Percentiles rank a stretch among this genome's conserved stretches.
phyloP scores from a whole-genome alignment of 345 rosid species.

The Corymbia maculata region DNA sequence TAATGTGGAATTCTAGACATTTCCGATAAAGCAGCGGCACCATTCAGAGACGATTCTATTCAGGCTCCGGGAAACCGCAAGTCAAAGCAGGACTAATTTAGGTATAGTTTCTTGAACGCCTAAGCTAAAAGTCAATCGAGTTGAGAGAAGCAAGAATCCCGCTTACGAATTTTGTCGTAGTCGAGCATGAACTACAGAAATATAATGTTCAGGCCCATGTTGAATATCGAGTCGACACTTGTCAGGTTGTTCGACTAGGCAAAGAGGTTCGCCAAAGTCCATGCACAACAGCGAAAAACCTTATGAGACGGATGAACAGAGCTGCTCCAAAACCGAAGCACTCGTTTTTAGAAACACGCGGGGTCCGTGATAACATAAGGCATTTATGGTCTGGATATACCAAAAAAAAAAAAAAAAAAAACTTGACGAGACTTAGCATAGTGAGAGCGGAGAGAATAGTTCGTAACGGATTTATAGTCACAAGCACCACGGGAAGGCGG shows the following conservation, averaged over 20 bases:
- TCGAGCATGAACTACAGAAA: neutral
- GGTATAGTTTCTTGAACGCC: neutral
- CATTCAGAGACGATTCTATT: neutral
- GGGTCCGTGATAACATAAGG: neutral
- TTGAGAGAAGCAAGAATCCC: neutral
- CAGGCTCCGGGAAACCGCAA: neutral
- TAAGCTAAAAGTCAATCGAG: neutral
- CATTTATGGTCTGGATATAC: neutral
- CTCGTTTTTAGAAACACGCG: neutral
- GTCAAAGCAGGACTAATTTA: neutral
- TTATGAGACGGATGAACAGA: neutral
- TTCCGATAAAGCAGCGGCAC: neutral
- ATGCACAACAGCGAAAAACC: neutral
- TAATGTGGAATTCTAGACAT: neutral
- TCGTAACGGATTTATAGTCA: neutral
- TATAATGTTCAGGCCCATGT: neutral
- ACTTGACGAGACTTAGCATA: neutral
- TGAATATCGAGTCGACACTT: neutral
- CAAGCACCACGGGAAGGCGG: neutral
- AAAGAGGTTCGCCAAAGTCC: neutral
- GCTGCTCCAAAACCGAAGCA: neutral
- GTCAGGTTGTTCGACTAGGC: neutral
- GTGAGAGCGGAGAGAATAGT: neutral
- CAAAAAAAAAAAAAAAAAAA: neutral
- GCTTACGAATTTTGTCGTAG: neutral